phyloP scores from a whole-genome alignment of 2,329 filamentous ascomycete species.

The Huntiella bhutanensis region DNA sequence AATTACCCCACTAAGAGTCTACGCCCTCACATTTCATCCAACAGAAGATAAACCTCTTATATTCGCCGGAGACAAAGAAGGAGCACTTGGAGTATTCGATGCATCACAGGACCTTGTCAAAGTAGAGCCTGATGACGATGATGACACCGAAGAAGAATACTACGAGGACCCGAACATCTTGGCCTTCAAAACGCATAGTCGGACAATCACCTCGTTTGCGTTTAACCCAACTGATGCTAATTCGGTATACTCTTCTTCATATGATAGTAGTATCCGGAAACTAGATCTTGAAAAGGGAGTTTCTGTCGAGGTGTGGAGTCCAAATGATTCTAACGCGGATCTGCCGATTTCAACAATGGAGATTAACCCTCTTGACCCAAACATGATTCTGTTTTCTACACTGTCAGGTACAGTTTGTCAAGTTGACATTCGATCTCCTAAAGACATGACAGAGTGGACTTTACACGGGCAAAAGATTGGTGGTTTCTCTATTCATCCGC shows the following conservation, averaged over 20 bases:
- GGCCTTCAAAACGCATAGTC: constrained; percentile 73
- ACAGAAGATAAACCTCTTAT: constrained; percentile 69
- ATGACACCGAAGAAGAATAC: constrained; percentile 50
- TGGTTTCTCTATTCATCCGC: constrained; percentile 70
- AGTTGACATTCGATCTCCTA: constrained; percentile 38
- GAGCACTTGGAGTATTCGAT: constrained; percentile 79
- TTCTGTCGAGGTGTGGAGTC: constrained; percentile 66
- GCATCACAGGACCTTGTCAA: constrained; percentile 45
- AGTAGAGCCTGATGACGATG: constrained; percentile 33
- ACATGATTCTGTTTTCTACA: constrained; percentile 72
- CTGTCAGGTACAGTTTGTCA: constrained; percentile 63
- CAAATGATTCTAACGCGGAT: constrained; percentile 48
- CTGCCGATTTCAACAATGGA: constrained; percentile 71
- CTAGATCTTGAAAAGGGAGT: constrained; percentile 66
- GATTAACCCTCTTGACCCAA: constrained; percentile 49
- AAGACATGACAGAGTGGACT: constrained; percentile 29
- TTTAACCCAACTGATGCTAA: constrained; percentile 57
- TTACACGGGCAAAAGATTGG: constrained; percentile 89
- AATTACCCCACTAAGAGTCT: constrained; percentile 72
- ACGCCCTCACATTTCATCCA: constrained; percentile 76
- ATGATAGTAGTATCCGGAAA: constrained; percentile 80
- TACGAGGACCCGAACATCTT: constrained; percentile 59
- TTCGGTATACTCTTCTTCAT: constrained; percentile 66
- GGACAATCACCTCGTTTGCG: constrained; percentile 72
- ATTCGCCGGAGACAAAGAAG: constrained; percentile 87